Evolutionary conservation across 139 green algal genomes (phyloP), one percentile per base, ranked within the genome.

Genomic region (Gonium pectorale): DNA sequence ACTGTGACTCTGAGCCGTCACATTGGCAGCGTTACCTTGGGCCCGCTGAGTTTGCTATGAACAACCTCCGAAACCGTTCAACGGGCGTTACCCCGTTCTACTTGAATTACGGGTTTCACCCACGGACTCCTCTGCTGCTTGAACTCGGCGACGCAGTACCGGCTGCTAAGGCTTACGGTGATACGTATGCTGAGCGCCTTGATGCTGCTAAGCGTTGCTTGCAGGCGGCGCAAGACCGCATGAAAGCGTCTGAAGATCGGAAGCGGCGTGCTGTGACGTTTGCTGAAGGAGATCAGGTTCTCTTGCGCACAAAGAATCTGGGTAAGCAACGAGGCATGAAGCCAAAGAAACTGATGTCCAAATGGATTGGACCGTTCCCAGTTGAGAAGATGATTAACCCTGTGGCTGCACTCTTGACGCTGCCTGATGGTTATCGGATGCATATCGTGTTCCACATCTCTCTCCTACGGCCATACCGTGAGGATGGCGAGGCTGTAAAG

Each of bases 261-360:
- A 22, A 46, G 0, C 8, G 35, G 1, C 37, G 64, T 37, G 19
- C 7, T 27, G 37, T 46, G 3, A 4, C 19, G 7, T 71, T 49
- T 24, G 4, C 13, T 41, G 31, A 40, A 2, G 64, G 64, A 19
- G 35, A 71, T 31, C 35, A 33, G 1, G 64, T 71, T 35, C 64
- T 54, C 4, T 17, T 78, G 29, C 41, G 69, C 49, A 60, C 44
- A 2, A 41, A 41, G 8, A 60, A 62, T 44, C 44, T 46, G 3
- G 17, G 7, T 13, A 21, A 26, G 22, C 9, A 40, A 41, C 17
- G 60, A 26, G 60, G 60, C 60, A 67, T 19, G 5, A n/a, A n/a
- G n/a, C n/a, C n/a, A n/a, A n/a, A n/a, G n/a, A 80, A 80, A 33
- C 71, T 80, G 21, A 67, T 67, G 51, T 51, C 71, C 1, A 80